Base-by-base conservation (phyloP, 78 protist species). In the Chrysochromulina parva region DNA sequence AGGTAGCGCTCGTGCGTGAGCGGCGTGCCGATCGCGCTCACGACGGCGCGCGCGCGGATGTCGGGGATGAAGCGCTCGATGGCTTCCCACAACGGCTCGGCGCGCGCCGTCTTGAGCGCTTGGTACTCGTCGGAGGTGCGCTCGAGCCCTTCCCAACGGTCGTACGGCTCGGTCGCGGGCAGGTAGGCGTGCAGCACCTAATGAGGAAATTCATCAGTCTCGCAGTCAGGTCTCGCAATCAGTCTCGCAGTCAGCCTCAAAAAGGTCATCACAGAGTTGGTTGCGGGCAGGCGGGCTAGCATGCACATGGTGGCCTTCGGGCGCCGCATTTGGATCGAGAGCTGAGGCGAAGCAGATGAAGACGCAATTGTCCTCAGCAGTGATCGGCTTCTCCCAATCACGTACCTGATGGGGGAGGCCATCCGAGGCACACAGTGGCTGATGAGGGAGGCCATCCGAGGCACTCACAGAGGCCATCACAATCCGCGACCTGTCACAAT, bases 1-100 rank as follows among this genome's bases (percentile, higher is more conserved):
- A 89, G 87, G 86, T 59, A 89, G 88, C 91, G 85, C 74, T 73
- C 91, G 91, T 89, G 91, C 87, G 91, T 89, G 65, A 89, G 74
- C 38, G 91, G 91, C 38, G 87, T 62, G 55, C 87, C 91, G 58
- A 89, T 26, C 54, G 76, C 54, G 60, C 59, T 76, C 87, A 54
- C 87, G 26, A 28, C 76, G 85, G 73, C 52, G 20, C 91, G 85
- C 62, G 4, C 52, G 10, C 91, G 52, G 48, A 89, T 52, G 91
- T 89, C 91, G 28, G 91, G 91, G 78, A 89, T 59, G 86, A 89
- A 48, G 57, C 57, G 66, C 91, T 89, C 91, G 87, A 89, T 28
- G 13, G 91, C 91, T 50, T 6, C 16, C 62, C 22, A 89, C 65
- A 89, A 80, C 26, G 9, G 0, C 74, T 0, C 74, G 47, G 76